Evolutionary conservation across 2,329 filamentous ascomycete species (phyloP).

Genomic region (Colletotrichum sp.): DNA sequence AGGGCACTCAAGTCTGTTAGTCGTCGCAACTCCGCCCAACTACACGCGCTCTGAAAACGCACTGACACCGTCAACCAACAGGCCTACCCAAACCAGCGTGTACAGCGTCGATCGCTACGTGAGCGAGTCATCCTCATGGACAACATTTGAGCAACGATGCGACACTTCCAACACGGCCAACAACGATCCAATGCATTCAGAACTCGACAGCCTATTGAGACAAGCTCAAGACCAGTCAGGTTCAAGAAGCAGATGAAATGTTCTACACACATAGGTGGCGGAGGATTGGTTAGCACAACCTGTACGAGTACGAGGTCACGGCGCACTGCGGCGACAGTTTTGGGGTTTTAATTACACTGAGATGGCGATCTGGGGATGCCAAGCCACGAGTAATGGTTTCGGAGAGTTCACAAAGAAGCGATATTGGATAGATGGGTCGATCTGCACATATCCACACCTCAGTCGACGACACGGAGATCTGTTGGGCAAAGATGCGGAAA

Average conservation of each 20-base stretch:
- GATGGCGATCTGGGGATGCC: not conserved
- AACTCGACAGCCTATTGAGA: not conserved
- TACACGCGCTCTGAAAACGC: not conserved
- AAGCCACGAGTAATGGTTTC: not conserved
- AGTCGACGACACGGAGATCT: not conserved
- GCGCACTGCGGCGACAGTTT: not conserved
- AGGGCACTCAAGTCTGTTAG: not conserved
- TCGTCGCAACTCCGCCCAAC: not conserved
- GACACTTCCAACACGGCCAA: not conserved
- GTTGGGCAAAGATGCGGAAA: not conserved
- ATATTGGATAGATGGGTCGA: not conserved
- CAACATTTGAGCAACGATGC: not conserved
- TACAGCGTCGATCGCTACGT: slow-evolving; percentile 16
- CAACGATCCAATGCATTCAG: not conserved
- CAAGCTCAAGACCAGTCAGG: not conserved
- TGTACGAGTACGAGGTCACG: not conserved
- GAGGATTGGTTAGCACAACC: not conserved
- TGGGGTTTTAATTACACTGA: not conserved
- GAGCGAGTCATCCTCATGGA: slow-evolving; percentile 7
- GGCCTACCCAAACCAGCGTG: not conserved
- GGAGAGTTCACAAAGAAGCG: not conserved
- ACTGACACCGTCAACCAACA: not conserved
- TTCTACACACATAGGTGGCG: rapidly evolving
- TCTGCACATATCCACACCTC: not conserved
- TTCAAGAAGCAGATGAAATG: not conserved